A percentile compares a stretch with the other conserved stretches of the same genome.
phyloP scores from a whole-genome alignment of 2,329 filamentous ascomycete species.

The Verticillium dahliae region DNA sequence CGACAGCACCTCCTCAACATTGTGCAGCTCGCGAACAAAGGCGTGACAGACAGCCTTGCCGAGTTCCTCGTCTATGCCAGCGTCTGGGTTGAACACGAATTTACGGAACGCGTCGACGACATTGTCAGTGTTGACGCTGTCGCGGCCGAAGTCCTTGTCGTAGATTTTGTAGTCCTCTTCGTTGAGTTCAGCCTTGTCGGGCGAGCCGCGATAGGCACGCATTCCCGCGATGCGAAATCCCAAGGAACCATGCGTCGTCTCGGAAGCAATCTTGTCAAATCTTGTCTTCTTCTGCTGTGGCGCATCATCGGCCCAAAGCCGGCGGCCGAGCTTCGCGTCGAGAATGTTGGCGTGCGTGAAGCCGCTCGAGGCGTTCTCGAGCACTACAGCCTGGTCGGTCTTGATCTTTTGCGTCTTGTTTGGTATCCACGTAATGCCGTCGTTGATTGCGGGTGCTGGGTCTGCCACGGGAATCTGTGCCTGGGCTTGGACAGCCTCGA shows the following conservation, averaged over 20 bases:
- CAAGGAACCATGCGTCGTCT: constrained; percentile 53
- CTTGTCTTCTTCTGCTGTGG: constrained; percentile 50
- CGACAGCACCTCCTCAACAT: constrained; percentile 46
- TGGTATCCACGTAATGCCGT: constrained; percentile 33
- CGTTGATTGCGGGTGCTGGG: constrained; percentile 10
- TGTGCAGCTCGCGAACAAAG: constrained; percentile 46
- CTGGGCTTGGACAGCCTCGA: constrained; percentile 22
- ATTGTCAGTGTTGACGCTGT: constrained; percentile 44
- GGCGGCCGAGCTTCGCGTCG: constrained; percentile 83
- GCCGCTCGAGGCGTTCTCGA: constrained; percentile 76
- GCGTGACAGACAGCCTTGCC: constrained; percentile 47
- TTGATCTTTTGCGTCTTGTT: constrained; percentile 55
- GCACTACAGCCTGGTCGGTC: constrained; percentile 73
- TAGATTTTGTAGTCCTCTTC: constrained; percentile 52
- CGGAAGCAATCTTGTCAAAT: constrained; percentile 51
- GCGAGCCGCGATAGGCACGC: constrained; percentile 53
- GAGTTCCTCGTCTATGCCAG: constrained; percentile 53
- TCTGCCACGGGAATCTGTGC: constrained; percentile 7
- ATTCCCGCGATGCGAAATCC: constrained; percentile 62
- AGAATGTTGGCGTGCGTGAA: constrained; percentile 84
- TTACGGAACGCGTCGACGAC: constrained; percentile 46
- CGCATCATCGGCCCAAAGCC: constrained; percentile 76
- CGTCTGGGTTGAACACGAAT: constrained; percentile 52
- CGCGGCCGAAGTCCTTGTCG: constrained; percentile 56
- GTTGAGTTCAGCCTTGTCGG: constrained; percentile 43